Evolutionary conservation across 2,329 filamentous ascomycete genomes (phyloP), one percentile per base, ranked within the genome.

Genomic region (Nemania abortiva): DNA sequence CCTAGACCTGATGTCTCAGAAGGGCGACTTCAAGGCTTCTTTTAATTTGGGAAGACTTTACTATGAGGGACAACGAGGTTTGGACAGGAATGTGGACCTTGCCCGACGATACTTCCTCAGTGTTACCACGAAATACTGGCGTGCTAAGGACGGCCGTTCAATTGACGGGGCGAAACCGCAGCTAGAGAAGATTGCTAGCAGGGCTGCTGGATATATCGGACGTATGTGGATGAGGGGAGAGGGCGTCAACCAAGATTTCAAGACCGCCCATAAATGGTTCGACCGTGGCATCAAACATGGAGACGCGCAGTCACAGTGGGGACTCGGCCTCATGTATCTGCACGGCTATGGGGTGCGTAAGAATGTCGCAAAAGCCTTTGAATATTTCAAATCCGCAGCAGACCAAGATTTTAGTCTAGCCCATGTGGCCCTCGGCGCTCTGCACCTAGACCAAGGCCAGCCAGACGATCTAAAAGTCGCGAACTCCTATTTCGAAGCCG

Each of bases 171-270:
- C 89, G 45, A 90, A 91, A 66, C 84, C 86, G 5, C 88, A 88
- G 0, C 89, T 93, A 31, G 94, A 97, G 74, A 95, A 92, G 78
- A 85, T 91, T 31, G 95, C 94, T 0, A 88, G 90, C 0, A 97
- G 94, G 79, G 92, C 94, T 0, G 95, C 95, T 4, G 95, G 93
- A 2, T 96, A 92, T 78, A 88, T 98, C 24, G 95, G 95, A 1
- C 87, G 93, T 60, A 97, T 98, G 91, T 95, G 94, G 77, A 82
- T 98, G 69, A 90, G 95, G 7, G 95, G 95, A 9, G 95, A 98
- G 78, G 94, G 93, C 15, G 89, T 94, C 70, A 86, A 90, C 53
- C 93, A 95, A 78, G 93, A 91, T 80, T 95, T 90, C 72, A 87
- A 89, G 31, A 89, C 90, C 68, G 95, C 95, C 2, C 87, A 87